Evolutionary conservation across 352 stramenopile species (phyloP), one percentile per base, ranked within the genome.

Genomic region (Synura sp.): DNA sequence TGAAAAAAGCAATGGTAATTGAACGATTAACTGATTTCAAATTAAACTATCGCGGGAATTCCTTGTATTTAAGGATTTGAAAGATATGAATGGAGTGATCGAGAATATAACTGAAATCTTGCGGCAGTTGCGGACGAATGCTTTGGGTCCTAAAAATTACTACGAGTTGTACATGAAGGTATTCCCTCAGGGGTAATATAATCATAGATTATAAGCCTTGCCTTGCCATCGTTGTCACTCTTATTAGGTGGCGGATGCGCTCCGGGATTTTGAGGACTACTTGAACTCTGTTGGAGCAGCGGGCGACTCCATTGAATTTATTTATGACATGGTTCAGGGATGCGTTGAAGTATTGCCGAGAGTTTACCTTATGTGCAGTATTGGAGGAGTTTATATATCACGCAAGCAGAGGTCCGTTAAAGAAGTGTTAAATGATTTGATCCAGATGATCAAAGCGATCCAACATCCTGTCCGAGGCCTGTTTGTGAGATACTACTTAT

Each of bases 381-480:
- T 97, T n/a, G 96, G 94, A 1, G 86, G 89, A 5, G 93, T 97
- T 38, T 98, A 96, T 84, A 98, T 99, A 84, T 86, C 88, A 41
- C 86, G 80, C 36, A 83, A 84, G 17, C 80, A 86, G 70, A 84
- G 83, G 0, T 88, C 88, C 0, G 87, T 86, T 41, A 87, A 90
- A 15, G 93, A 96, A 73, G 90, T 99, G 19, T 88, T 99, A 42
- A 93, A 93, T 0, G 96, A 99, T 82, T 84, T 99, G n/a, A 90
- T 98, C 36, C 93, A 99, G 83, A 98, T 98, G 87, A 93, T 92
- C 57, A 98, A 98, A 83, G 97, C 95, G 75, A 95, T 99, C 33
- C 96, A 99, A 83, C 94, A 98, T 82, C 95, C 96, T 0, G 90
- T 98, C 74, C 87, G 96, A 31, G 96, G 96, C 12, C 88, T 99